Base-by-base conservation (phyloP, 1,284 basidiomycete genomes). In the Ustilago shanxiensis region DNA sequence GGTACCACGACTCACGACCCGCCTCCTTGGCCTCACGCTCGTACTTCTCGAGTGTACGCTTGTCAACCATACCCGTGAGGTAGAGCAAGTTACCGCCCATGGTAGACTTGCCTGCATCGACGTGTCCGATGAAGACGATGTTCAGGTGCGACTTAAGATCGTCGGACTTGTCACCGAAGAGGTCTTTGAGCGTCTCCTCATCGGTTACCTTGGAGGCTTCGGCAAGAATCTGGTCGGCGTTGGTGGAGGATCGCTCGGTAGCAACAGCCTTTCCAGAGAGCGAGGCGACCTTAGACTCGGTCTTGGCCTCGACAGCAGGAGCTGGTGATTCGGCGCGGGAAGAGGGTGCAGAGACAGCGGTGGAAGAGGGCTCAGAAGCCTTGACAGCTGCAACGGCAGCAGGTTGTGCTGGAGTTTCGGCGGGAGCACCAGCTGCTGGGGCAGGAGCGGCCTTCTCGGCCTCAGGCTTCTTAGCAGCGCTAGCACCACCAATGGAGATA, bases 81-180 rank as follows among this genome's bases (percentile, higher is more conserved):
- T 79, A 83, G 60, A 86, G 78, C 56, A 86, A 63, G 64, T 86
- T 78, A 28, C 84, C 84, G 39, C 83, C 83, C 83, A 85, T 83
- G 53, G 84, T 86, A 29, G 84, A 86, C 70, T 86, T 86, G 63
- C 84, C 84, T 3, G 84, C 83, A 64, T 86, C 84, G 73, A 86
- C 84, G 67, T 86, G 84, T 24, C 84, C 84, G 39, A 86, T 83
- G 57, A 86, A 85, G 55, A 86, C 84, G 37, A 86, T 77, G 72
- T 86, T 86, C 57, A 86, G 53, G 58, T 86, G 84, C 58, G 83
- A 79, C 77, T 86, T 85, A 67, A 85, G 66, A 9, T 79, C 76
- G 22, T 82, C 82, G 28, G 72, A 76, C 62, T 82, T 78, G 29
- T 85, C 83, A 44, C 84, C 84, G 33, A 85, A 86, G 33, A 86